Evolutionary conservation across 805 yeast species (phyloP).

Genomic region (Saccharomycopsis fermentans): DNA sequence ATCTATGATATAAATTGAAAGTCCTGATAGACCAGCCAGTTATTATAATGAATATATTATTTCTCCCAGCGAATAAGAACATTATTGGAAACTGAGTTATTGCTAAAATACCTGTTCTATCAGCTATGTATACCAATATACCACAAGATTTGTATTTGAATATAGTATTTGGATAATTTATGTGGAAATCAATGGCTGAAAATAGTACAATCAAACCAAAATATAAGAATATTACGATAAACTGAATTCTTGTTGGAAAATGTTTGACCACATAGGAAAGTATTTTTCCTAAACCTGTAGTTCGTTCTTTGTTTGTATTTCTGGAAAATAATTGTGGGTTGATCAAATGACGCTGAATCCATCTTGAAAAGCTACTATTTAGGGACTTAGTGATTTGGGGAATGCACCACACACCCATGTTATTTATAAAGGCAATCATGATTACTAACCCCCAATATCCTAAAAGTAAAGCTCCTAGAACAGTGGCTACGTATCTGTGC

Average conservation of each 20-base stretch:
- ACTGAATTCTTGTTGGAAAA: constrained; percentile 28
- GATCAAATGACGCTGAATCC: constrained; percentile 27
- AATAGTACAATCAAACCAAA: constrained; percentile 22
- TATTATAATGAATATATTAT: constrained; percentile 24
- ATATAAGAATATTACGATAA: constrained; percentile 24
- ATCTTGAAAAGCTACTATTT: constrained; percentile 21
- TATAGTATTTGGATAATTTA: constrained; percentile 24
- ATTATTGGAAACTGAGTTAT: constrained; percentile 29
- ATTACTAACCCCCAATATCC: constrained; percentile 28
- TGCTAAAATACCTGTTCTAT: constrained; percentile 38
- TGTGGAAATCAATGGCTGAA: constrained; percentile 24
- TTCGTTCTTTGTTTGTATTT: constrained; percentile 5
- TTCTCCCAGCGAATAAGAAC: constrained; percentile 28
- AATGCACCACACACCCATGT: constrained; percentile 28
- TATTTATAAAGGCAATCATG: constrained; percentile 21
- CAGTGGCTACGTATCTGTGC: constrained; percentile 26
- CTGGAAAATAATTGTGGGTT: constrained; percentile 25
- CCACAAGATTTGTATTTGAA: constrained; percentile 25
- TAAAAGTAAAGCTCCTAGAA: constrained; percentile 23
- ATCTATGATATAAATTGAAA: constrained; percentile 29
- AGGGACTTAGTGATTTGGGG: constrained; percentile 24
- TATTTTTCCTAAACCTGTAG: constrained; percentile 3
- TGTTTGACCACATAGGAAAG: constrained; percentile 18
- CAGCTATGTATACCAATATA: constrained; percentile 29
- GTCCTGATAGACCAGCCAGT: constrained; percentile 29